Base-by-base conservation (phyloP, 2,329 filamentous ascomycete genomes). In the Leptographium procerum region DNA sequence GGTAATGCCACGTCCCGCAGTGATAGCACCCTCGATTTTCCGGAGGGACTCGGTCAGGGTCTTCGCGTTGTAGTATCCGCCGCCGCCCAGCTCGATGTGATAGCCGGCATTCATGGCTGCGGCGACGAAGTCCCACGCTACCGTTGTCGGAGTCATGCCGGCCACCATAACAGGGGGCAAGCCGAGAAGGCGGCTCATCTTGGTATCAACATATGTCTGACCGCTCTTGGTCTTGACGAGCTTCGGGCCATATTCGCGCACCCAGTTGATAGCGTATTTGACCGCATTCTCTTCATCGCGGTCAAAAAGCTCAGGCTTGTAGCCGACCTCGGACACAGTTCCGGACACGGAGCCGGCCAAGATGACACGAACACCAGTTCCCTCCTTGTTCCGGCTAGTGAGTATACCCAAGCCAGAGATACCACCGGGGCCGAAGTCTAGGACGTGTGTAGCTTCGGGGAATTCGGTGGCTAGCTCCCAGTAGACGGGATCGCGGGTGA, bases 381-480 rank as follows among this genome's bases (percentile, higher is more conserved):
- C 94, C 72, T 99, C 95, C 78, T 99, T 99, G 81, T 97, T 99
- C 67, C 94, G 89, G 79, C 95, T 97, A 59, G 94, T 99, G 63
- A 99, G 78, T 52, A 95, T 89, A 68, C 94, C 95, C 26, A 99
- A 85, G 63, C 95, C 95, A 28, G 94, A 99, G 64, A 97, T 94
- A 62, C 94, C 95, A 68, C 94, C 94, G 26, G 94, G 94, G 52
- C 95, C 94, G 66, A 99, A 97, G 75, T 99, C 94, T 56, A 99
- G 77, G 59, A 99, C 89, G 70, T 99, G 94, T 4, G 92, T 96
- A 24, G 94, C 94, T 26, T 84, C 81, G 4, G 89, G 86, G 77
- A 99, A 97, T 57, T 88, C 82, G 1, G 94, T 99, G 1, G 94
- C 91, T 70, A 87, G 87, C 75, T 97, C 94, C 94, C 94, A 99